phyloP scores from a whole-genome alignment of 148 eudicot genomes.

The Cornus suecica region DNA sequence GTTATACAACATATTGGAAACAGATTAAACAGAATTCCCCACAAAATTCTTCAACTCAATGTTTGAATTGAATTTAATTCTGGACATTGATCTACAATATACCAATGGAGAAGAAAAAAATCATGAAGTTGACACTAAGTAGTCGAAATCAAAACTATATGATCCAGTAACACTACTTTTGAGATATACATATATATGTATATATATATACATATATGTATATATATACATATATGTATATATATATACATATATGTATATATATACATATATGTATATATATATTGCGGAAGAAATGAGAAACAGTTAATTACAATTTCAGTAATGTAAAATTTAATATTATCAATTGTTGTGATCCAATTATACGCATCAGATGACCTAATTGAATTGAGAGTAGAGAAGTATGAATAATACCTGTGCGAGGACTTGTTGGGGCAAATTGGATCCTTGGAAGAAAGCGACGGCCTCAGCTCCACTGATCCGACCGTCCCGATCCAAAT shows the following conservation, averaged over 20 bases:
- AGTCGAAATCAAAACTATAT: too few relatives aligned
- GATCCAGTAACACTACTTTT: too few relatives aligned
- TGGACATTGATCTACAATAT: not conserved
- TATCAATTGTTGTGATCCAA: not conserved
- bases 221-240: too few relatives aligned
- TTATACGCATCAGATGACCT: not conserved
- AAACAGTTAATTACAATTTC: not conserved
- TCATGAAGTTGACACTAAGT: too few relatives aligned
- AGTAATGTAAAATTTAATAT: slow-evolving; percentile 1
- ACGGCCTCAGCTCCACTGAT: slow-evolving; percentile 90
- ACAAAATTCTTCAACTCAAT: not conserved
- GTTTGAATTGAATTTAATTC: too few relatives aligned
- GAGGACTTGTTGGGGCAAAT: slow-evolving; percentile 74
- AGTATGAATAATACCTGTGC: slow-evolving; percentile 50
- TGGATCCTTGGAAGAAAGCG: slow-evolving; percentile 72
- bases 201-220: too few relatives aligned
- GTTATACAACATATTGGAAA: too few relatives aligned
- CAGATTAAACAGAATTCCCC: too few relatives aligned
- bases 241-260: too few relatives aligned
- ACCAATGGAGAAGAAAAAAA: not conserved
- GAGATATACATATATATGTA: too few relatives aligned
- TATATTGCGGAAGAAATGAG: too few relatives aligned
- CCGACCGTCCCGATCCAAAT: slow-evolving; percentile 90
- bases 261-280: too few relatives aligned
- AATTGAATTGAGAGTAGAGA: not conserved